A percentile compares a stretch with the other conserved stretches of the same genome.
phyloP scores from a whole-genome alignment of 2,329 filamentous ascomycete genomes.

The Alternaria sp. region DNA sequence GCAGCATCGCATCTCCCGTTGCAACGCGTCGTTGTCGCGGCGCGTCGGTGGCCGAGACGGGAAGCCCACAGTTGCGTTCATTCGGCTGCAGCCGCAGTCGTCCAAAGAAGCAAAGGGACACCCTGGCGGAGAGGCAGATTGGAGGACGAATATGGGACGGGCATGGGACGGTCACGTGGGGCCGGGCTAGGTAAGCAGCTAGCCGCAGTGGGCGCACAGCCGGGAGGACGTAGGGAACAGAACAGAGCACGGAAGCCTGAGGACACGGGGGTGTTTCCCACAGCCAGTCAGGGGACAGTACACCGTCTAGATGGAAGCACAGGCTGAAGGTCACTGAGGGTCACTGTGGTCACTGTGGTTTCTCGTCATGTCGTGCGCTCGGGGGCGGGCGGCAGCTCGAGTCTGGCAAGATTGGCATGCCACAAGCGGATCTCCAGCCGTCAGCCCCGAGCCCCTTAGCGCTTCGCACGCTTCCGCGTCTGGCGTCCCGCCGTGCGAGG shows the following conservation, averaged over 20 bases:
- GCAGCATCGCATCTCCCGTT: not conserved
- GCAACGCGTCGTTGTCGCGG: slow-evolving; percentile 1
- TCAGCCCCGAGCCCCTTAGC: slow-evolving; percentile 10
- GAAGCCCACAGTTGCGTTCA: slow-evolving; percentile 12
- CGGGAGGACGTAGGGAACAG: not conserved
- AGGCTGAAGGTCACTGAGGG: not conserved
- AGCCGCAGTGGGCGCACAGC: slow-evolving; percentile 6
- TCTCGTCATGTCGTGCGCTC: not conserved
- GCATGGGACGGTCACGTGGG: slow-evolving; percentile 1
- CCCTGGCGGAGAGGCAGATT: slow-evolving; percentile 1
- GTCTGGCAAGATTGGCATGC: slow-evolving; percentile 6
- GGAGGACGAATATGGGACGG: not conserved
- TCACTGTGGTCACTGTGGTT: not conserved
- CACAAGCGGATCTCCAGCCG: slow-evolving; percentile 12
- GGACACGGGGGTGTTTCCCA: not conserved
- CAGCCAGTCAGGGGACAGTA: not conserved
- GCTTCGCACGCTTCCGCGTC: slow-evolving; percentile 11
- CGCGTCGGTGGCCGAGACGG: slow-evolving; percentile 4
- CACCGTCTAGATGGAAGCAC: not conserved
- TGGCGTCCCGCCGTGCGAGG: slow-evolving; percentile 10
- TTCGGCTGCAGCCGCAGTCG: slow-evolving; percentile 9
- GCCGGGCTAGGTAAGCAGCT: slow-evolving; percentile 3
- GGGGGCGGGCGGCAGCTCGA: not conserved
- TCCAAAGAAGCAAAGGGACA: slow-evolving; percentile 4
- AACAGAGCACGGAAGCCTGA: not conserved